These are phyloP conservation scores for Steccherinum ochraceum DNA, from an alignment of 768 basidiomycete genomes.

Conservation along the genomic window DNA sequence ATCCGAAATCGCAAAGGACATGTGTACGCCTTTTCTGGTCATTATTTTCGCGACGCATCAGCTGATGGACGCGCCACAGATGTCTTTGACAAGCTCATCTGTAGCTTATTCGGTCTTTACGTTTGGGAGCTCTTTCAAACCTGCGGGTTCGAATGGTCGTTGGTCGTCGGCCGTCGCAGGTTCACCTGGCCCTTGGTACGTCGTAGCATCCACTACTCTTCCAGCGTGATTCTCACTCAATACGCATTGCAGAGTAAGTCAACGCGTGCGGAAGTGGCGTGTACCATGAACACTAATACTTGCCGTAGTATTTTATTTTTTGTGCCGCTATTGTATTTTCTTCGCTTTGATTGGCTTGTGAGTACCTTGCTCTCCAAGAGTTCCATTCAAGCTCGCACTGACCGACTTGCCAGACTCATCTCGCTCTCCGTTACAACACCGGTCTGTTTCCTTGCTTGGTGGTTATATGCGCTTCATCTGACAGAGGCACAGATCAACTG, in stretches of 20 bases:
- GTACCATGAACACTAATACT: background rate
- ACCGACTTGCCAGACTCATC: constrained; percentile 37
- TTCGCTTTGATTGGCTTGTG: constrained; percentile 59
- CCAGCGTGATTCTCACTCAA: background rate
- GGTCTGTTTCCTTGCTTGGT: constrained; percentile 23
- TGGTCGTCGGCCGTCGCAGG: constrained; percentile 48
- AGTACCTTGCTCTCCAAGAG: constrained; percentile 24
- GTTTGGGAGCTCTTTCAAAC: constrained; percentile 64
- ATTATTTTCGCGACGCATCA: background rate
- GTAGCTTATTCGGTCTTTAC: constrained; percentile 59
- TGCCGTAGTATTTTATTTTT: constrained; percentile 58
- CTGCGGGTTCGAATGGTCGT: constrained; percentile 60
- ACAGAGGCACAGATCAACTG: constrained; percentile 49
- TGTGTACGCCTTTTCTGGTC: constrained; percentile 2
- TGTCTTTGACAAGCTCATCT: constrained; percentile 53
- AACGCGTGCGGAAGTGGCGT: background rate
- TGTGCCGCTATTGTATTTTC: constrained; percentile 70
- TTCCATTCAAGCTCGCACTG: no score
- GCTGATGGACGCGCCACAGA: constrained; percentile 28
- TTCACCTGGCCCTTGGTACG: constrained; percentile 68
- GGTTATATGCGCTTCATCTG: background rate
- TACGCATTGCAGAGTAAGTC: background rate
- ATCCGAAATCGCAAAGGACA: constrained; percentile 35
- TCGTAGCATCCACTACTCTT: constrained; percentile 32
- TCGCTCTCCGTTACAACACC: constrained; percentile 45